Percentiles rank a stretch among this genome's conserved stretches.
These are phyloP conservation scores for Neopestalotiopsis sp. DNA, from an alignment of 2,329 filamentous ascomycete genomes.

Conservation along the genomic window DNA sequence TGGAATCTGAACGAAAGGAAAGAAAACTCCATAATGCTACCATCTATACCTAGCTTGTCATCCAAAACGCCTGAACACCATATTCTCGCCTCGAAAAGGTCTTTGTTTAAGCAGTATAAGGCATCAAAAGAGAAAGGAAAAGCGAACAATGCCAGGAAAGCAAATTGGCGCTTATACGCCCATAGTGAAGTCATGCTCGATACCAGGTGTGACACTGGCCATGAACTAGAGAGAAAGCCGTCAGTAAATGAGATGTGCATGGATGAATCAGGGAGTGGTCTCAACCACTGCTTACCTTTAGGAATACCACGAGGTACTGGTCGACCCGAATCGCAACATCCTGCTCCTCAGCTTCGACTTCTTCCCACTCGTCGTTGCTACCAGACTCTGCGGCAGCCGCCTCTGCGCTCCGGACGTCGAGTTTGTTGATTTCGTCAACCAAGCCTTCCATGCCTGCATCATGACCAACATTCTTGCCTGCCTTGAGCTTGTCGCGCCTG, in stretches of 20 bases:
- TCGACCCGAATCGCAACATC: slow-evolving; percentile 87
- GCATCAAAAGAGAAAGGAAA: not conserved
- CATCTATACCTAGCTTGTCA: not conserved
- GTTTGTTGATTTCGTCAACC: slow-evolving; percentile 77
- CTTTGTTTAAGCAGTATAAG: not conserved
- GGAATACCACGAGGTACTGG: slow-evolving; percentile 85
- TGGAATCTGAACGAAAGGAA: not conserved
- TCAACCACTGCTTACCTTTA: slow-evolving; percentile 67
- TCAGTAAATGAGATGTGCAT: slow-evolving; percentile 30
- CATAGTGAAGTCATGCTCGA: slow-evolving; percentile 99
- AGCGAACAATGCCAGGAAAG: not conserved
- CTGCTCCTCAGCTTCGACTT: slow-evolving; percentile 69
- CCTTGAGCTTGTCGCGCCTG: slow-evolving; percentile 79
- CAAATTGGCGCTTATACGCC: slow-evolving; percentile 66
- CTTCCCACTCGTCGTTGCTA: slow-evolving; percentile 68
- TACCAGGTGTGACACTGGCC: slow-evolving; percentile 91
- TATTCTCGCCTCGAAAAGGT: not conserved
- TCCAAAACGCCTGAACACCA: not conserved
- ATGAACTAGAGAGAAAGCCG: slow-evolving; percentile 61
- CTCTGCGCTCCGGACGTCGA: slow-evolving; percentile 62
- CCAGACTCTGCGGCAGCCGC: slow-evolving; percentile 54
- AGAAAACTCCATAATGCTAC: not conserved
- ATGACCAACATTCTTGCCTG: slow-evolving; percentile 54
- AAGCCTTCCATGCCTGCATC: slow-evolving; percentile 79
- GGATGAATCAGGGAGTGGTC: not conserved